phyloP scores from a whole-genome alignment of 139 green algal genomes.

The Coelastrella sp. region DNA sequence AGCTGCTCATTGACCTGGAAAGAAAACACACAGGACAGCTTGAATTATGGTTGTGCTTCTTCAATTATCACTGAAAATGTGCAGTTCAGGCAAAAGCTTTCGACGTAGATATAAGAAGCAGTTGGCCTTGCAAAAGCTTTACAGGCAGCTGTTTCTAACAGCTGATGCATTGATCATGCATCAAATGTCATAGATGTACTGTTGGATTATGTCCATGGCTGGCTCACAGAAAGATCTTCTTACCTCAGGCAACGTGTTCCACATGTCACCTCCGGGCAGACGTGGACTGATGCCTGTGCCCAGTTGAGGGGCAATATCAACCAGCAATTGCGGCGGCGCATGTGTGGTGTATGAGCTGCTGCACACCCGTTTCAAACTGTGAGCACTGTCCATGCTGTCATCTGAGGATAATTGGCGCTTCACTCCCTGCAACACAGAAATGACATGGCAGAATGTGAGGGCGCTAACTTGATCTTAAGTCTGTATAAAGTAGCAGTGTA shows the following conservation, averaged over 20 bases:
- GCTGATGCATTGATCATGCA: background rate
- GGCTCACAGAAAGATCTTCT: background rate
- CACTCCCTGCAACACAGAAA: background rate
- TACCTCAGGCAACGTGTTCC: conserved; percentile 26
- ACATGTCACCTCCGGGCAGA: conserved; percentile 16
- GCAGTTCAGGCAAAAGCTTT: too few relatives aligned
- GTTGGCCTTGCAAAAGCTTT: too few relatives aligned
- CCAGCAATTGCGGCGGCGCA: background rate
- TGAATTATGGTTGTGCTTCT: background rate
- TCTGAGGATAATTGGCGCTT: conserved; percentile 11
- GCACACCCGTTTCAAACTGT: conserved; percentile 32
- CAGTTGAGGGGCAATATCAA: background rate
- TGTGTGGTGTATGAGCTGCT: conserved; percentile 7
- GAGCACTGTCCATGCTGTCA: conserved; percentile 25
- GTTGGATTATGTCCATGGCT: too few relatives aligned
- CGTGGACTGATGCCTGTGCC: conserved; percentile 10
- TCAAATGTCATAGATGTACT: too few relatives aligned
- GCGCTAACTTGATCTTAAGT: too few relatives aligned
- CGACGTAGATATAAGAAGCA: too few relatives aligned
- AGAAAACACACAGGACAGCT: background rate
- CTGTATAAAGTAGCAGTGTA: too few relatives aligned
- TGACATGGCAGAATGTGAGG: background rate
- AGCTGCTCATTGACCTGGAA: conserved; percentile 3
- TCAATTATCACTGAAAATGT: too few relatives aligned
- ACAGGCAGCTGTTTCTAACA: too few relatives aligned